These are phyloP conservation scores for Hypholoma fasciculare DNA, from an alignment of 768 basidiomycete species.

Conservation along the genomic window DNA sequence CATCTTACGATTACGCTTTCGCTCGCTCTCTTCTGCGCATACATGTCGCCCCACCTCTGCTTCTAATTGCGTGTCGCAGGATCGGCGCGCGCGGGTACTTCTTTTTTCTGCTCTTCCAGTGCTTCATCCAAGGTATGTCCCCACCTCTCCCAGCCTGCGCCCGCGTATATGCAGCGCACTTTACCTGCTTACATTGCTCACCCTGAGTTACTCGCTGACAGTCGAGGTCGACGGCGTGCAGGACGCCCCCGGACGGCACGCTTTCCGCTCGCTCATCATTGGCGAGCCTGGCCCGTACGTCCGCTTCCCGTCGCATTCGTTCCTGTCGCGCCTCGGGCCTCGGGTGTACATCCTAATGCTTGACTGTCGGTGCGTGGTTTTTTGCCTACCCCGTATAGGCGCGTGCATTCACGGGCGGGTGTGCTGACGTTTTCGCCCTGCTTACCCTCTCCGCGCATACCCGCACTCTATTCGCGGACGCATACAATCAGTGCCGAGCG, in stretches of 20 bases:
- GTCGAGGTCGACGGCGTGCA: slow-evolving; percentile 76
- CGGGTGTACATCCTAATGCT: slow-evolving; percentile 71
- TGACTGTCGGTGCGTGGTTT: slow-evolving; percentile 69
- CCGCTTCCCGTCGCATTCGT: slow-evolving; percentile 79
- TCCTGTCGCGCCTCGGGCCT: slow-evolving; percentile 79
- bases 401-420: neutral
- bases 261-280: slow-evolving; percentile 70
- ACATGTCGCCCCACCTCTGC: slow-evolving; percentile 36
- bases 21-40: neutral
- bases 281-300: slow-evolving; percentile 79
- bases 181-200: neutral
- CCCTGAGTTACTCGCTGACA: slow-evolving; percentile 17
- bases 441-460: neutral
- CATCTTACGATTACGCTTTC: neutral
- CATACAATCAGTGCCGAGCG: slow-evolving; percentile 70
- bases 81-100: slow-evolving; percentile 91
- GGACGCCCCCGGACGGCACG: slow-evolving; percentile 59
- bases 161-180: neutral
- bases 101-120: slow-evolving; percentile 93
- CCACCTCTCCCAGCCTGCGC: neutral
- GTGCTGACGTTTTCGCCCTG: neutral
- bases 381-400: neutral
- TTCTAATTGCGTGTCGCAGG: slow-evolving; percentile 72
- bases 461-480: neutral
- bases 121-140: slow-evolving; percentile 72